A percentile compares a stretch with the other conserved stretches of the same genome.
phyloP scores from a whole-genome alignment of 1,284 basidiomycete genomes.

The Puccinia triticina region DNA sequence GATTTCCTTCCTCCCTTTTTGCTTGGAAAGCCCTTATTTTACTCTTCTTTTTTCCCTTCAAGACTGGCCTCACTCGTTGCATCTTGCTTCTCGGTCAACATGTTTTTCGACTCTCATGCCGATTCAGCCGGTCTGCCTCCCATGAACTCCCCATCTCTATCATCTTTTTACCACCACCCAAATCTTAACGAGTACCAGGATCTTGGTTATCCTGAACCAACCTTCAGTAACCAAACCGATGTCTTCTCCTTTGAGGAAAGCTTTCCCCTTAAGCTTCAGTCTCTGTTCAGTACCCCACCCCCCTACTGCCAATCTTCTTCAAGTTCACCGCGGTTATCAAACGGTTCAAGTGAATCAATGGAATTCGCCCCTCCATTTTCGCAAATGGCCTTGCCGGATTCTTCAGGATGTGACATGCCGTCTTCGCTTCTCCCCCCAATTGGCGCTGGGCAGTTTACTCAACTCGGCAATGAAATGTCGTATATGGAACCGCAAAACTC shows the following conservation, averaged over 20 bases:
- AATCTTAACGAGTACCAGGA: slow-evolving; percentile 7
- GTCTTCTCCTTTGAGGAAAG: neutral
- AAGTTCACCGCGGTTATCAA: slow-evolving; percentile 11
- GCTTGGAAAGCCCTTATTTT: slow-evolving; percentile 11
- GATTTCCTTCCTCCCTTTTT: slow-evolving; percentile 1
- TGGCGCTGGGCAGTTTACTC: neutral
- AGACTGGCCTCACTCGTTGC: neutral
- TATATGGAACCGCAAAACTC: neutral
- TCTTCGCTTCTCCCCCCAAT: neutral
- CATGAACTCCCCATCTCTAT: slow-evolving; percentile 9
- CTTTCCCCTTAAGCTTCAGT: neutral
- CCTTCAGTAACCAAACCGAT: neutral
- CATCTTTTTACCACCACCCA: neutral
- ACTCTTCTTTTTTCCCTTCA: neutral
- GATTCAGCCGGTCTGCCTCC: slow-evolving; percentile 34
- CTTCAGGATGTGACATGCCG: neutral
- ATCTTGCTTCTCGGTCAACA: neutral
- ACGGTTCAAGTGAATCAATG: neutral
- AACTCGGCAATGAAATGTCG: neutral
- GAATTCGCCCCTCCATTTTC: slow-evolving; percentile 7
- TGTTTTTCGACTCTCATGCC: slow-evolving; percentile 21
- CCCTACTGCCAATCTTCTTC: neutral
- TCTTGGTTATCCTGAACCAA: neutral
- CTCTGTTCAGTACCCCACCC: neutral
- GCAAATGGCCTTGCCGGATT: neutral